A percentile compares a stretch with the other conserved stretches of the same genome.
Conservation (phyloP, 768 basidiomycete genomes). For the Mycena kentingensis region DNA sequence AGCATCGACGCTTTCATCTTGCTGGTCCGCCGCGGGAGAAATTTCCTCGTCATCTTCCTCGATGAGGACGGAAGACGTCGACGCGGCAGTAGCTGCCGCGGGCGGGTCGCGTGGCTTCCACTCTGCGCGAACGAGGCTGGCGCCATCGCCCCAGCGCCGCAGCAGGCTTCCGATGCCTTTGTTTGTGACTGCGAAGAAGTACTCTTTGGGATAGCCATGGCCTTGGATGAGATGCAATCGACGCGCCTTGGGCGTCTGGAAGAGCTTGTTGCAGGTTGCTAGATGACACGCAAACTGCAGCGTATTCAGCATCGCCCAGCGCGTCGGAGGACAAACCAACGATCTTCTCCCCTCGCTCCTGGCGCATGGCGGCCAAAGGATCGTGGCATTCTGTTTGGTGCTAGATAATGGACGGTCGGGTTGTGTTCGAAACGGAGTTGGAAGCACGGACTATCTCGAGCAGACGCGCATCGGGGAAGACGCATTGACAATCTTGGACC, state of each 20-base stretch:
- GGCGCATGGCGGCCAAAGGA: constrained; percentile 73
- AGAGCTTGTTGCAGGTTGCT: constrained; percentile 55
- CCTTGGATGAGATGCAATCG: constrained; percentile 79
- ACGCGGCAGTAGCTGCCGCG: background rate
- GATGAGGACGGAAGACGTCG: constrained; percentile 13
- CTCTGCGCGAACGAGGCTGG: constrained; percentile 69
- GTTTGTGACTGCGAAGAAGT: constrained; percentile 90
- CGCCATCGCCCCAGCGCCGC: constrained; percentile 82
- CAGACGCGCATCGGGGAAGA: constrained; percentile 82
- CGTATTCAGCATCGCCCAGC: background rate
- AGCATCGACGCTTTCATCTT: constrained; percentile 41
- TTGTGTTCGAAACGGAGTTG: constrained; percentile 3
- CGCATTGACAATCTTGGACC: constrained; percentile 65
- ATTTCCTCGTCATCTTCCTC: constrained; percentile 31
- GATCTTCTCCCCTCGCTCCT: constrained; percentile 83
- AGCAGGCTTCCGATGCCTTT: constrained; percentile 84
- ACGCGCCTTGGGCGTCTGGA: constrained; percentile 72
- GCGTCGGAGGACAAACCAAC: constrained; percentile 44
- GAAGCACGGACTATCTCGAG: constrained; percentile 72
- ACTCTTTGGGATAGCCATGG: constrained; percentile 86
- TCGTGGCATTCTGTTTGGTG: constrained; percentile 90
- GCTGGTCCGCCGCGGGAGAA: constrained; percentile 20
- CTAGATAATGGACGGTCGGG: constrained; percentile 38
- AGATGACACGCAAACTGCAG: constrained; percentile 79
- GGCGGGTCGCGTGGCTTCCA: constrained; percentile 52